Conservation (phyloP, 75 land plant species). For the Cryptomeria japonica region DNA sequence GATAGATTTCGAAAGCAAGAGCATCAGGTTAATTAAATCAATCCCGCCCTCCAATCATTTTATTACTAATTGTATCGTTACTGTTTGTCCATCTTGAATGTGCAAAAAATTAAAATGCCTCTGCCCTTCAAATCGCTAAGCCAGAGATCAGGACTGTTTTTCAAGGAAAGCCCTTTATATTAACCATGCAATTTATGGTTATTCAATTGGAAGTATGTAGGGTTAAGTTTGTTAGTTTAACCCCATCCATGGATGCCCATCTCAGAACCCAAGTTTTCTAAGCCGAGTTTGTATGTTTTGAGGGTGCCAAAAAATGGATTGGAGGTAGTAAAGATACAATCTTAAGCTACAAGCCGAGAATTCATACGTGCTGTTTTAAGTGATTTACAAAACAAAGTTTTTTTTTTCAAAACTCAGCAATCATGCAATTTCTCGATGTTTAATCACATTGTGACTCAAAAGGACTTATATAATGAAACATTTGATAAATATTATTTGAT, state of each 20-base stretch:
- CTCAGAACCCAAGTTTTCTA: too few relatives aligned
- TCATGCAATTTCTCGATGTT: neutral
- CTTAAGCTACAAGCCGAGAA: neutral
- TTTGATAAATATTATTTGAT: neutral
- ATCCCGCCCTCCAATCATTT: neutral
- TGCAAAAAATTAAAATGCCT: neutral
- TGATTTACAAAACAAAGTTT: too few relatives aligned
- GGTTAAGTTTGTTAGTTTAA: neutral
- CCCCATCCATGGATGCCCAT: too few relatives aligned
- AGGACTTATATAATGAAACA: too few relatives aligned
- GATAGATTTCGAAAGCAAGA: conserved; percentile 1
- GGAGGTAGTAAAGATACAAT: neutral
- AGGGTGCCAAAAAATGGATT: neutral
- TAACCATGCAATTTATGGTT: too few relatives aligned
- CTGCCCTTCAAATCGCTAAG: neutral
- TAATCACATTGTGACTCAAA: neutral
- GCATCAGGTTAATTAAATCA: neutral
- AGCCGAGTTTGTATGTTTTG: neutral
- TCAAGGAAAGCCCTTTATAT: neutral
- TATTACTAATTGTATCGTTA: neutral
- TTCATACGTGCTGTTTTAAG: neutral
- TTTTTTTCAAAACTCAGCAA: neutral
- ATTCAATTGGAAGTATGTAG: too few relatives aligned
- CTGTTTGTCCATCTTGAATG: neutral
- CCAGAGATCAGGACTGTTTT: neutral